A percentile compares a stretch with the other conserved stretches of the same genome.
Evolutionary conservation across 169 alveolate genomes (phyloP).

Genomic region (Cryptosporidium parvum): DNA sequence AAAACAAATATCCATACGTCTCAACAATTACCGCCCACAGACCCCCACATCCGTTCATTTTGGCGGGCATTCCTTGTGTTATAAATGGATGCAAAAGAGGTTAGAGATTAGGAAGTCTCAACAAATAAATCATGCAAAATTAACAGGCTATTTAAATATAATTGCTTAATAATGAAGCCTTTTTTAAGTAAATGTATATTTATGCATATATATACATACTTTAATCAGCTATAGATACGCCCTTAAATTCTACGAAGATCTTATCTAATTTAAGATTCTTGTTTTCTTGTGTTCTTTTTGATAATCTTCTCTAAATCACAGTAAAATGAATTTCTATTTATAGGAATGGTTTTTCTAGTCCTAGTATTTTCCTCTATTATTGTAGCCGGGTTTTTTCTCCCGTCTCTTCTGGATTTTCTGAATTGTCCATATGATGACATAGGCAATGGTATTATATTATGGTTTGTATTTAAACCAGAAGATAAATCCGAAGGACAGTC

Average conservation of each 20-base stretch:
- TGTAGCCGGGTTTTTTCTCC: neutral
- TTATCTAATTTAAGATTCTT: neutral
- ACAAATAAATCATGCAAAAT: too few relatives aligned
- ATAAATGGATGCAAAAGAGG: neutral
- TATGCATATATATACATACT: too few relatives aligned
- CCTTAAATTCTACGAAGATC: neutral
- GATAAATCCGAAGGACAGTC: slow-evolving; percentile 14
- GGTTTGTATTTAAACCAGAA: neutral
- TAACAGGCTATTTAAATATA: too few relatives aligned
- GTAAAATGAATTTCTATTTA: slow-evolving; percentile 39
- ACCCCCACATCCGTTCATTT: neutral
- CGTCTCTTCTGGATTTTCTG: slow-evolving; percentile 24
- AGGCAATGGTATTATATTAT: slow-evolving; percentile 28
- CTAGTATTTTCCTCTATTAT: neutral
- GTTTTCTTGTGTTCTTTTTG: neutral
- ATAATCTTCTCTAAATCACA: slow-evolving; percentile 39
- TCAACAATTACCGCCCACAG: slow-evolving; percentile 5
- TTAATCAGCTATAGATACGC: neutral
- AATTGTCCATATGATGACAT: slow-evolving; percentile 64
- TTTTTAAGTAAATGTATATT: neutral
- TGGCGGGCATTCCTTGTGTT: neutral
- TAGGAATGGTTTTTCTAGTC: neutral
- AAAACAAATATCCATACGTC: slow-evolving; percentile 35
- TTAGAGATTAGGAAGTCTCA: too few relatives aligned
- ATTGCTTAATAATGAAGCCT: too few relatives aligned